A percentile compares a stretch with the other conserved stretches of the same genome.
Conservation (phyloP, 768 basidiomycete species). For the Multifurca ochricompacta region DNA sequence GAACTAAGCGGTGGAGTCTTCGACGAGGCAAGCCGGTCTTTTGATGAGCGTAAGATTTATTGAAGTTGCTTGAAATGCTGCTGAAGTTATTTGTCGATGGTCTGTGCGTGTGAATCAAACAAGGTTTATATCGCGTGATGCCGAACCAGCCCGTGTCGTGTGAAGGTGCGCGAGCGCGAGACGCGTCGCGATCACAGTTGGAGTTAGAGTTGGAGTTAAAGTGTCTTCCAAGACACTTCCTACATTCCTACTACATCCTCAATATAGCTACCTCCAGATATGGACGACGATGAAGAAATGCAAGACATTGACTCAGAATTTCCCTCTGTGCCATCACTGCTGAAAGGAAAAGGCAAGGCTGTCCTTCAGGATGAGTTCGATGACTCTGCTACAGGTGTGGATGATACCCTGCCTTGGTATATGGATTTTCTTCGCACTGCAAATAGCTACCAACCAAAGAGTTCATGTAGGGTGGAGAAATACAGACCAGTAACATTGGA, state of each 20-base stretch:
- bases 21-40: constrained; percentile 62
- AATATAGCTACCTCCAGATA: constrained; percentile 26
- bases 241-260: neutral
- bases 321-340: constrained; percentile 23
- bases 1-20: constrained; percentile 87
- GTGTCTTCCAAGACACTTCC: constrained; percentile 2
- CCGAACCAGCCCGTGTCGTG: neutral
- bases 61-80: constrained; percentile 26
- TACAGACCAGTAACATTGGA: constrained; percentile 86
- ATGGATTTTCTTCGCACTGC: constrained; percentile 21
- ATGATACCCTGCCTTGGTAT: constrained; percentile 82
- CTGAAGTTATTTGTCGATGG: constrained; percentile 31
- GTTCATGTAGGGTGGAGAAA: constrained; percentile 75
- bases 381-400: constrained; percentile 30
- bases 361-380: constrained; percentile 29
- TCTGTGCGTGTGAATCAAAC: constrained; percentile 33
- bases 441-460: constrained; percentile 6
- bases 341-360: constrained; percentile 70
- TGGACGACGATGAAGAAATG: constrained; percentile 54
- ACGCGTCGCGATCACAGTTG: constrained; percentile 7
- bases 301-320: constrained; percentile 36
- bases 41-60: constrained; percentile 24
- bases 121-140: constrained; percentile 23
- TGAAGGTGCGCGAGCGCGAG: neutral
- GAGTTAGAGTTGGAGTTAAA: too few relatives aligned